Evolutionary conservation across 2,329 filamentous ascomycete genomes (phyloP).

Genomic region (Pseudofabraea citricarpa): DNA sequence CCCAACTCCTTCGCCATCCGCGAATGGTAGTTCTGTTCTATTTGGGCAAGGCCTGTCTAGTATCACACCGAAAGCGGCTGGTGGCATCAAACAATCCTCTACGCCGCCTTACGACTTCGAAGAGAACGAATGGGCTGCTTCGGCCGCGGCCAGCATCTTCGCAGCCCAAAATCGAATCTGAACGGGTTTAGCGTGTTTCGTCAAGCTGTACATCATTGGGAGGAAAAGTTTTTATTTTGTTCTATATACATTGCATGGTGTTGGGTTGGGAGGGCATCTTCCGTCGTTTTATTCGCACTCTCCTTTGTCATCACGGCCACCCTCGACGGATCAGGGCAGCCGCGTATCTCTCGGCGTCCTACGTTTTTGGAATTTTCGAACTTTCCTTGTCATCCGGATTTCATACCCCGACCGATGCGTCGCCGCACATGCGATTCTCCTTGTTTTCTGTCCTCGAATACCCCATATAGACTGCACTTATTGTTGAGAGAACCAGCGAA

Average conservation of each 20-base stretch:
- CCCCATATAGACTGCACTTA: slow-evolving; percentile 2
- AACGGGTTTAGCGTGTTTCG: slow-evolving; percentile 10
- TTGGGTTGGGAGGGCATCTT: slow-evolving; percentile 18
- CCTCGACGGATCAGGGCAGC: slow-evolving; percentile 10
- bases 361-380: slow-evolving; percentile 11
- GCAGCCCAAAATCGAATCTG: slow-evolving; percentile 62
- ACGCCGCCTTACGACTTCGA: slow-evolving; percentile 95
- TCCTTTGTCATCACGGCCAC: slow-evolving; percentile 18
- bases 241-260: slow-evolving; percentile 29
- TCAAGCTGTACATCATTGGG: slow-evolving; percentile 25
- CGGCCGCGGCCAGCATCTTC: slow-evolving; percentile 77
- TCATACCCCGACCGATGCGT: slow-evolving; percentile 18
- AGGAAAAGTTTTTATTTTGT: slow-evolving; percentile 28
- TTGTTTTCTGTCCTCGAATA: slow-evolving; percentile 8
- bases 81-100: slow-evolving; percentile 70
- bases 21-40: slow-evolving; percentile 71
- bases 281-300: slow-evolving; percentile 16
- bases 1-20: slow-evolving; percentile 69
- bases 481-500: slow-evolving; percentile 9
- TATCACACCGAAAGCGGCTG: slow-evolving; percentile 42
- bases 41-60: slow-evolving; percentile 56
- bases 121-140: slow-evolving; percentile 84
- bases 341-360: slow-evolving; percentile 19
- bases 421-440: slow-evolving; percentile 14
- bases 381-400: slow-evolving; percentile 17